These are phyloP conservation scores for Tuber borchii DNA, from an alignment of 495 filamentous ascomycete species.

Conservation along the genomic window DNA sequence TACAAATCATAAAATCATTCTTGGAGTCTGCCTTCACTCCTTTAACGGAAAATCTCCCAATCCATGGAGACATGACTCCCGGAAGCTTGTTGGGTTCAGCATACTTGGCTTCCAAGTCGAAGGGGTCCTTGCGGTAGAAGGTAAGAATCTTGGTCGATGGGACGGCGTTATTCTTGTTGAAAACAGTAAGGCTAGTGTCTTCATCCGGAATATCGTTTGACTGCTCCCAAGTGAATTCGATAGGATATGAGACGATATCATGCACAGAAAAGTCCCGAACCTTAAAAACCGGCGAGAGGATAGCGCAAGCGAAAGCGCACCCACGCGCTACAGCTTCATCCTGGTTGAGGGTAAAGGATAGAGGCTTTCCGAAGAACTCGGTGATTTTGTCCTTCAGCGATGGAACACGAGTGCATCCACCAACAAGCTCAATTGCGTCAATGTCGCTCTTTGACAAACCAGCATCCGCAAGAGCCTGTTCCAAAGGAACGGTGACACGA, in stretches of 20 bases:
- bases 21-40: slow-evolving; percentile 76
- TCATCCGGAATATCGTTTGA: slow-evolving; percentile 97
- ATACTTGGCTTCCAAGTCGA: slow-evolving; percentile 93
- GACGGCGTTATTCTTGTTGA: slow-evolving; percentile 95
- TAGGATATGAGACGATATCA: slow-evolving; percentile 95
- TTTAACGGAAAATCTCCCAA: slow-evolving; percentile 92
- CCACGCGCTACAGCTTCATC: slow-evolving; percentile 96
- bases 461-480: slow-evolving; percentile 86
- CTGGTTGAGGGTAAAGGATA: slow-evolving; percentile 97
- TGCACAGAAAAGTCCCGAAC: slow-evolving; percentile 96
- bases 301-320: slow-evolving; percentile 96
- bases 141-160: slow-evolving; percentile 99
- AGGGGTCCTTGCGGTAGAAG: slow-evolving; percentile 96
- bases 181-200: slow-evolving; percentile 94
- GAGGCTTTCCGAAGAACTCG: slow-evolving; percentile 80
- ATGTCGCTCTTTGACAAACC: slow-evolving; percentile 86
- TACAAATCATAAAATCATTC: slow-evolving; percentile 98
- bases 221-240: slow-evolving; percentile 99
- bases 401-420: slow-evolving; percentile 91
- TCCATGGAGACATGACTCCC: slow-evolving; percentile 87
- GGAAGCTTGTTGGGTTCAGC: slow-evolving; percentile 80
- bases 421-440: slow-evolving; percentile 86
- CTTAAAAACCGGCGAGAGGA: slow-evolving; percentile 95
- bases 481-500: slow-evolving; percentile 64
- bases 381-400: slow-evolving; percentile 83